Conservation (phyloP, 345 rosid genomes). For the Camelina neglecta region DNA sequence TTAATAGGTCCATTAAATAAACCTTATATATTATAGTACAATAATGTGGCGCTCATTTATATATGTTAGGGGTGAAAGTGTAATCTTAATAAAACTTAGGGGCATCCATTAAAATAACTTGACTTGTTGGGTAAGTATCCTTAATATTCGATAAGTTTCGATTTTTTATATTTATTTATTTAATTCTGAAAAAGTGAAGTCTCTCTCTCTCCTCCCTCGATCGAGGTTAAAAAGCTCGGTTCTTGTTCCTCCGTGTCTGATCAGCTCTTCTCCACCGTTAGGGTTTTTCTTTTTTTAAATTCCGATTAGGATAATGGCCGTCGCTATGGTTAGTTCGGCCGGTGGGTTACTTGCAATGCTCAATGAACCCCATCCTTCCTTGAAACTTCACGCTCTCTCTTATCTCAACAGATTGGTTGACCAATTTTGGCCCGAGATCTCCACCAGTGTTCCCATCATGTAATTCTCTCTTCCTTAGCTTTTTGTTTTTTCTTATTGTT, state of each 20-base stretch:
- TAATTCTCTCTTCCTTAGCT: conserved; percentile 30
- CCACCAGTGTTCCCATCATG: conserved; percentile 95
- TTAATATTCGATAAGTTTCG: conserved; percentile 36
- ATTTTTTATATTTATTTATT: background rate
- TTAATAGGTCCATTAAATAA: background rate
- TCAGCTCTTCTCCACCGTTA: conserved; percentile 1
- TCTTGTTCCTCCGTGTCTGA: background rate
- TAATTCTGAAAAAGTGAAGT: background rate
- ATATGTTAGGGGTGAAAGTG: background rate
- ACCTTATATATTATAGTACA: no score
- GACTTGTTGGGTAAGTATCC: conserved; percentile 46
- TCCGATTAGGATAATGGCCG: conserved; percentile 48
- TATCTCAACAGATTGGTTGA: conserved; percentile 85
- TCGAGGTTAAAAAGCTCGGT: background rate
- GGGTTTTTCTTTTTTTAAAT: background rate
- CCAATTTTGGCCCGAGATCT: conserved; percentile 98
- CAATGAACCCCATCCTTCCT: conserved; percentile 73
- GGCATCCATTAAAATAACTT: conserved; percentile 20
- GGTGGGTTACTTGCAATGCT: conserved; percentile 96
- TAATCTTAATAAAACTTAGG: background rate
- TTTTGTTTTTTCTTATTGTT: background rate
- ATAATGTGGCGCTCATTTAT: background rate
- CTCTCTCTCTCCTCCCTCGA: background rate
- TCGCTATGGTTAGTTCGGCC: conserved; percentile 83
- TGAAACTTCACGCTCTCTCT: conserved; percentile 88